A percentile compares a stretch with the other conserved stretches of the same genome.
phyloP scores from a whole-genome alignment of 176 grass and related monocot species.

The Avena sativa region DNA sequence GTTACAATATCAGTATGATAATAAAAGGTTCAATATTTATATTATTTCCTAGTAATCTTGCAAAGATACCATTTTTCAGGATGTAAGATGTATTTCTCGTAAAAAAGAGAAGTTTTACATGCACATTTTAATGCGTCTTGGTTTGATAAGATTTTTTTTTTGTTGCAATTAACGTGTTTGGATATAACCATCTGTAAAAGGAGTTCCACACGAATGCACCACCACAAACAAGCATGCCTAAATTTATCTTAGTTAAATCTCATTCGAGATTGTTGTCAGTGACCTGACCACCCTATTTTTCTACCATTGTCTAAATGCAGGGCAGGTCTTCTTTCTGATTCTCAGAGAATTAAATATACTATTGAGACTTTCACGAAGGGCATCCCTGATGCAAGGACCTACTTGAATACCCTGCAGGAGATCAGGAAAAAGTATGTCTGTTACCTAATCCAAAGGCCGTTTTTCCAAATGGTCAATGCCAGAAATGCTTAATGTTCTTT shows the following conservation, averaged over 20 bases:
- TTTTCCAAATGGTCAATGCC: background rate
- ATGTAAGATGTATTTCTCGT: background rate
- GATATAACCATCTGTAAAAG: slow-evolving; percentile 15
- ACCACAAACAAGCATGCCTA: background rate
- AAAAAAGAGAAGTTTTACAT: background rate
- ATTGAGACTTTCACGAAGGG: slow-evolving; percentile 70
- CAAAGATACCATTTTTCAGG: background rate
- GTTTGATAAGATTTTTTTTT: background rate
- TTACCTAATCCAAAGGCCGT: slow-evolving; percentile 14
- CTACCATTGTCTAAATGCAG: slow-evolving; percentile 58
- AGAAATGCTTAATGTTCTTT: background rate
- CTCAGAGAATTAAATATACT: slow-evolving; percentile 79
- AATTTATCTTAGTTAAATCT: slow-evolving; percentile 14
- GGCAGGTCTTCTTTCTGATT: slow-evolving; percentile 76
- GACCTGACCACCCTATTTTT: slow-evolving; percentile 22
- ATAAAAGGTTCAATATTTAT: background rate
- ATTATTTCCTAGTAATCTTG: slow-evolving; percentile 11
- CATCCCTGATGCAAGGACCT: slow-evolving; percentile 93
- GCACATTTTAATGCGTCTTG: background rate
- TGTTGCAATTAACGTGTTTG: slow-evolving; percentile 1
- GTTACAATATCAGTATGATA: background rate
- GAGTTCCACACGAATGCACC: background rate
- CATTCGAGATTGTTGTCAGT: background rate
- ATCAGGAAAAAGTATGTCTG: slow-evolving; percentile 77
- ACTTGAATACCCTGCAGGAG: slow-evolving; percentile 80